phyloP scores from a whole-genome alignment of 2,329 filamentous ascomycete species.

The Rachicladosporium sp. region DNA sequence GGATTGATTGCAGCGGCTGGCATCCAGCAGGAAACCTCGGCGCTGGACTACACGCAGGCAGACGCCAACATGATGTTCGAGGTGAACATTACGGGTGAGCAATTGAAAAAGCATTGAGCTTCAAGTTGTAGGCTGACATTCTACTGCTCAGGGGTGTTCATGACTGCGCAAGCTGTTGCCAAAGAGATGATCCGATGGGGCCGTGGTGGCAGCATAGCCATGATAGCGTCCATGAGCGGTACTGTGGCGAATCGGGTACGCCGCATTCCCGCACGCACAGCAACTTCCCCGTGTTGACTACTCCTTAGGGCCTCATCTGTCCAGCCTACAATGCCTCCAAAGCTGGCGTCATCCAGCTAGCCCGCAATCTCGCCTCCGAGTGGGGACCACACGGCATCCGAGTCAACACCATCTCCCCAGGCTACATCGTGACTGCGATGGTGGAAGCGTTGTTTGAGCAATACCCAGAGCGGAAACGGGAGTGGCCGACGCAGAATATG shows the following conservation, averaged over 20 bases:
- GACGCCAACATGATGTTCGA: constrained; percentile 52
- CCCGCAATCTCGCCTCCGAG: constrained; percentile 57
- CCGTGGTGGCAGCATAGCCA: constrained; percentile 47
- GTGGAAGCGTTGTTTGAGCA: constrained; percentile 65
- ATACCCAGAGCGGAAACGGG: constrained; percentile 51
- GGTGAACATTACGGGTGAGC: constrained; percentile 30
- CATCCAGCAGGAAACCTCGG: constrained; percentile 72
- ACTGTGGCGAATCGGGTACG: constrained; percentile 51
- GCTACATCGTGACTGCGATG: constrained; percentile 75
- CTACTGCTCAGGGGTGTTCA: constrained; percentile 42
- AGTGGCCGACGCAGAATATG: constrained; percentile 82
- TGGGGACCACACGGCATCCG: constrained; percentile 63
- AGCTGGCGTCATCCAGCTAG: constrained; percentile 60
- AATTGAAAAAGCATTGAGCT: not conserved
- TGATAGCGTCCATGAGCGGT: constrained; percentile 53
- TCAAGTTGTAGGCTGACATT: not conserved
- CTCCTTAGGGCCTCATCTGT: constrained; percentile 48
- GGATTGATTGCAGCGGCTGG: constrained; percentile 64
- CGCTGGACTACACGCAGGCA: constrained; percentile 60
- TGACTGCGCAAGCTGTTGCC: constrained; percentile 51
- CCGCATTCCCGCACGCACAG: constrained; percentile 7
- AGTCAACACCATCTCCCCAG: constrained; percentile 70
- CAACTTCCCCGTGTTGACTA: not conserved
- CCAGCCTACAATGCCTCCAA: constrained; percentile 67
- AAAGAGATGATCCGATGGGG: constrained; percentile 51